phyloP scores from a whole-genome alignment of 805 yeast species.

The Yarrowia sp. region DNA sequence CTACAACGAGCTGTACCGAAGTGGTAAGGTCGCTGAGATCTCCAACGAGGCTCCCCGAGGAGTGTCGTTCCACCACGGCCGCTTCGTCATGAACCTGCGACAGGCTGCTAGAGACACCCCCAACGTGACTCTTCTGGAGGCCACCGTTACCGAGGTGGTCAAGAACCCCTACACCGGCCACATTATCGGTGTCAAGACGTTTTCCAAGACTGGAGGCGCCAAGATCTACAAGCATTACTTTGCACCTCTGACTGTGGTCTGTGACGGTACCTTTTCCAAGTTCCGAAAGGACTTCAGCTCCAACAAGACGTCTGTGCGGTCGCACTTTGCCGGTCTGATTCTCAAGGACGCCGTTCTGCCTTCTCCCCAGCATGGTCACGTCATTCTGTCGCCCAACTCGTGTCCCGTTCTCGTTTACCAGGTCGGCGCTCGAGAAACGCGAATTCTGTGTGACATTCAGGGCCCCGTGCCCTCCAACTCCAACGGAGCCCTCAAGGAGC shows the following conservation, averaged over 20 bases:
- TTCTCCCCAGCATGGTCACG: conserved; percentile 78
- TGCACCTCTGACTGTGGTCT: conserved; percentile 68
- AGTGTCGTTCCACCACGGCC: conserved; percentile 90
- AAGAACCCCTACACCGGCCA: conserved; percentile 51
- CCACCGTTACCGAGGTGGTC: conserved; percentile 70
- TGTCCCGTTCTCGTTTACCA: conserved; percentile 90
- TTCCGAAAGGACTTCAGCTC: conserved; percentile 72
- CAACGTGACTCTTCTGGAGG: conserved; percentile 77
- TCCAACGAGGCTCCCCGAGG: conserved; percentile 45
- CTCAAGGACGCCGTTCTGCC: conserved; percentile 76
- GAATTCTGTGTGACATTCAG: conserved; percentile 86
- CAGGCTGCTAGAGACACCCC: conserved; percentile 62
- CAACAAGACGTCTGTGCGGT: conserved; percentile 67
- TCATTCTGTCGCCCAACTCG: conserved; percentile 70
- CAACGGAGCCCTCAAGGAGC: conserved; percentile 55
- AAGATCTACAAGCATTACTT: conserved; percentile 43
- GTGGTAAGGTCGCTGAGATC: conserved; percentile 39
- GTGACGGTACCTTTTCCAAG: conserved; percentile 94
- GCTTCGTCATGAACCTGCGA: conserved; percentile 75
- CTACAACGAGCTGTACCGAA: conserved; percentile 20
- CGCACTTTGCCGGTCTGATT: conserved; percentile 84
- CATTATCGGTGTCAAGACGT: conserved; percentile 67
- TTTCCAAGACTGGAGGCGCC: conserved; percentile 35
- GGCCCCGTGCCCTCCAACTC: conserved; percentile 69
- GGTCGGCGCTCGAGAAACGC: conserved; percentile 74